Conservation (phyloP, 257 asterid species). For the Solanum appendiculatum region DNA sequence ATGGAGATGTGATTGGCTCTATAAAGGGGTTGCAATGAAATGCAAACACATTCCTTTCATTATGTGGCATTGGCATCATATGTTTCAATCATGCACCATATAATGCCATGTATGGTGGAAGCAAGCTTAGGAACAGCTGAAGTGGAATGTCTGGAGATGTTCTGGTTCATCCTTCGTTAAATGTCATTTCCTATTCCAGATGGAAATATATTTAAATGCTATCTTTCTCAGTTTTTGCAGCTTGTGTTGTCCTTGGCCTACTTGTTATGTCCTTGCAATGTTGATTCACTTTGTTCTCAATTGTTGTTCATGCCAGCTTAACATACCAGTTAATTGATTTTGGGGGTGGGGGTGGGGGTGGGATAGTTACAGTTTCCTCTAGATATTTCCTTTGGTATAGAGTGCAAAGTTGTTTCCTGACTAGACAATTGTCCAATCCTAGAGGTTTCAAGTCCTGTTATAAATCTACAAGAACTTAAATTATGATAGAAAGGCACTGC, state of each 20-base stretch:
- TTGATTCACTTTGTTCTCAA: background rate
- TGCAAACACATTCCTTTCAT: background rate
- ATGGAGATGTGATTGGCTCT: background rate
- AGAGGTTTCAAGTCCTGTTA: background rate
- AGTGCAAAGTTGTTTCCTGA: background rate
- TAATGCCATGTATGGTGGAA: background rate
- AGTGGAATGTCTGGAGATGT: background rate
- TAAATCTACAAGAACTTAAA: background rate
- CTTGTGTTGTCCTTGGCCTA: background rate
- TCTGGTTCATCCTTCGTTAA: background rate
- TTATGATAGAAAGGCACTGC: background rate
- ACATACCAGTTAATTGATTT: background rate
- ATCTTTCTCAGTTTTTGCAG: background rate
- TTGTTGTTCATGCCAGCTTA: background rate
- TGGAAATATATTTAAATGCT: background rate
- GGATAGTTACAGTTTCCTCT: background rate
- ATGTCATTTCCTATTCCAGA: background rate
- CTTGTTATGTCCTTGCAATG: background rate
- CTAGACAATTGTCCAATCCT: background rate
- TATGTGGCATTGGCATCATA: background rate
- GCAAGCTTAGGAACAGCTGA: background rate
- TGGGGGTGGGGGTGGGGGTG: background rate
- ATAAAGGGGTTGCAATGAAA: background rate
- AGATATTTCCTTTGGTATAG: background rate
- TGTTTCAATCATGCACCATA: background rate